Evolutionary conservation across 2,329 filamentous ascomycete genomes (phyloP), one percentile per base, ranked within the genome.

Genomic region (Aureobasidium leucospermi): DNA sequence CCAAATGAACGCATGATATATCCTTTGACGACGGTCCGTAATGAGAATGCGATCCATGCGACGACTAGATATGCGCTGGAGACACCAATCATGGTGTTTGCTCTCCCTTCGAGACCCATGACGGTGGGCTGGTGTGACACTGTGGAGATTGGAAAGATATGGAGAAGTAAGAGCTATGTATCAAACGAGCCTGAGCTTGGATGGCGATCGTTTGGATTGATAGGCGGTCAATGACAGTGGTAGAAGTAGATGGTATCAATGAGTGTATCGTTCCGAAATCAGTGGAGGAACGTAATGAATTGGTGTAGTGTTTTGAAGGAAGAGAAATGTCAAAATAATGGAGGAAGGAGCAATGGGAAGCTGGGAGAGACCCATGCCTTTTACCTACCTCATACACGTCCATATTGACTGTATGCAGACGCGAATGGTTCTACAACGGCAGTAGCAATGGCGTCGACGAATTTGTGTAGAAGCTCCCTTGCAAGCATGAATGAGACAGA

Each of bases 21-120:
- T 43, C 34, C 39, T 29, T 49, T 48, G 38, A 59, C 57, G 11
- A 42, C 23, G 4, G 39, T 9, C 8, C 57, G 23, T 29, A 59
- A 23, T 29, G 31, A 45, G 29, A 59, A 48, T 6, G 57, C 47
- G 11, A 59, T 36, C 57, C 57, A 59, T 5, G 57, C 38, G 11
- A 59, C 11, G 10, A 7, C 47, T 8, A 59, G 38, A 16, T 41
- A 59, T 6, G 34, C 57, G 4, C 11, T 29, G 9, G 46, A 48
- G 9, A 51, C 16, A 47, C 57, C 57, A 11, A 51, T 28, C 57
- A 59, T 59, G 34, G 57, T 43, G 23, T 52, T 31, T 15, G n/a
- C 46, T 41, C 46, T 52, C 4, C 6, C 32, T 19, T 47, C 32
- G 5, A 36, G 49, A 38, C 23, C 29, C 49, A 23, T 53, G 6